Conservation (phyloP, 1,284 basidiomycete genomes). For the Polyporus tsugae region DNA sequence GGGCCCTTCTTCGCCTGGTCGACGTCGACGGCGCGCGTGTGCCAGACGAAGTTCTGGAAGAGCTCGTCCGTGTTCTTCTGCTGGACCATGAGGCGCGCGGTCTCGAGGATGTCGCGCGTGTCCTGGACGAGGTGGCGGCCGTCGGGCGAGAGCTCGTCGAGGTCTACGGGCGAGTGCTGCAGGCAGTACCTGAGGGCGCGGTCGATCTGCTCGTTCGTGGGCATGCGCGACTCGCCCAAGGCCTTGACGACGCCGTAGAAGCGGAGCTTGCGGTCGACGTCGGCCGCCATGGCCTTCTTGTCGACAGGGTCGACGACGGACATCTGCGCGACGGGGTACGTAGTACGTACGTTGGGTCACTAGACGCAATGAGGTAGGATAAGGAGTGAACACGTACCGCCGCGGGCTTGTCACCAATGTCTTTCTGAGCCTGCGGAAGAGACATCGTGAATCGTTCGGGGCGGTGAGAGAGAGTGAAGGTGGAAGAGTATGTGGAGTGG, state of each 20-base stretch:
- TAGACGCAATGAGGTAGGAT: not conserved
- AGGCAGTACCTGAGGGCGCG: slow-evolving; percentile 73
- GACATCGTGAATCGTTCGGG: slow-evolving; percentile 54
- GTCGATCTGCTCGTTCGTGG: slow-evolving; percentile 85
- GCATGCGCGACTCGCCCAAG: slow-evolving; percentile 80
- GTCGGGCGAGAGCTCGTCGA: slow-evolving; percentile 74
- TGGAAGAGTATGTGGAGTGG: not conserved
- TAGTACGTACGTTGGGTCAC: too few relatives aligned
- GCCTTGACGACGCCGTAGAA: slow-evolving; percentile 84
- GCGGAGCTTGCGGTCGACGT: slow-evolving; percentile 74
- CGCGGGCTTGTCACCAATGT: slow-evolving; percentile 64
- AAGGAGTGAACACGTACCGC: slow-evolving; percentile 24
- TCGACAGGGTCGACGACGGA: slow-evolving; percentile 68
- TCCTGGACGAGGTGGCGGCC: slow-evolving; percentile 83
- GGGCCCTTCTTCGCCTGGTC: slow-evolving; percentile 52
- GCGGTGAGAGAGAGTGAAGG: not conserved
- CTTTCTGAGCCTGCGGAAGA: slow-evolving; percentile 65
- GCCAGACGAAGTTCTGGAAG: slow-evolving; percentile 87
- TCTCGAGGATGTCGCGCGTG: slow-evolving; percentile 75
- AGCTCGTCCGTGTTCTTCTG: slow-evolving; percentile 92
- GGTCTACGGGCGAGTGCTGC: slow-evolving; percentile 72
- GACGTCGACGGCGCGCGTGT: slow-evolving; percentile 67
- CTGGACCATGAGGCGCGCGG: slow-evolving; percentile 71
- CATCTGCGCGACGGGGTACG: slow-evolving; percentile 39
- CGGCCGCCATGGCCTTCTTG: slow-evolving; percentile 59